phyloP scores from a whole-genome alignment of 169 alveolate species.

The Cryptosporidium meleagridis region DNA sequence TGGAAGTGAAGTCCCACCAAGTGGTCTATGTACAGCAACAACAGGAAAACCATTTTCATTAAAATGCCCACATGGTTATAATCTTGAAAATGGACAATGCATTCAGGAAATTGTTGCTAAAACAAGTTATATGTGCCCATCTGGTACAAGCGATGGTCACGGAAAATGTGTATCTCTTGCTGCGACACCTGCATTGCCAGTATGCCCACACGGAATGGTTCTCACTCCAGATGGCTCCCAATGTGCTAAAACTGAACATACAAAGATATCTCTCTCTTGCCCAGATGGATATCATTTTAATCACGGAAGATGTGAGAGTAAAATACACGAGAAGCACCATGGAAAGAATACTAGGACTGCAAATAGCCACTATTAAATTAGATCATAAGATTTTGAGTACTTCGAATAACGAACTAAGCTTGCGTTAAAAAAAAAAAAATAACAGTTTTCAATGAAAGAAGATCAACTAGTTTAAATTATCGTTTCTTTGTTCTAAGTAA shows the following conservation, averaged over 20 bases:
- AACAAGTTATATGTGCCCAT: conserved; percentile 72
- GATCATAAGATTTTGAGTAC: conserved; percentile 40
- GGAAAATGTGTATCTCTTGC: conserved; percentile 74
- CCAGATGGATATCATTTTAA: conserved; percentile 67
- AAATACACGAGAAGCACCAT: conserved; percentile 61
- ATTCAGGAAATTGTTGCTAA: conserved; percentile 63
- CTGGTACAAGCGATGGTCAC: conserved; percentile 73
- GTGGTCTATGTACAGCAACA: conserved; percentile 61
- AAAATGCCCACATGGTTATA: conserved; percentile 68
- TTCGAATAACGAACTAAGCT: background rate
- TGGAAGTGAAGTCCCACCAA: conserved; percentile 75
- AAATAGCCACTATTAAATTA: conserved; percentile 45
- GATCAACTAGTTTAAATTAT: background rate
- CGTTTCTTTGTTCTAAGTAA: background rate
- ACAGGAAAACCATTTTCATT: conserved; percentile 69
- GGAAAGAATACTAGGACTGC: conserved; percentile 67
- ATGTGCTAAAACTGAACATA: conserved; percentile 72
- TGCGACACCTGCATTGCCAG: conserved; percentile 74
- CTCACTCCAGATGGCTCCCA: conserved; percentile 75
- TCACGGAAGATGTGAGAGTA: conserved; percentile 70
- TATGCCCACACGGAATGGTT: conserved; percentile 75
- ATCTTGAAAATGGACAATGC: conserved; percentile 68
- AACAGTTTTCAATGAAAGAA: background rate
- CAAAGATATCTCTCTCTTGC: conserved; percentile 66
- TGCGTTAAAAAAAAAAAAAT: background rate